These are phyloP conservation scores for Dinochytrium kinnereticum DNA, from an alignment of 371 early-diverging fungal genomes.

Conservation along the genomic window DNA sequence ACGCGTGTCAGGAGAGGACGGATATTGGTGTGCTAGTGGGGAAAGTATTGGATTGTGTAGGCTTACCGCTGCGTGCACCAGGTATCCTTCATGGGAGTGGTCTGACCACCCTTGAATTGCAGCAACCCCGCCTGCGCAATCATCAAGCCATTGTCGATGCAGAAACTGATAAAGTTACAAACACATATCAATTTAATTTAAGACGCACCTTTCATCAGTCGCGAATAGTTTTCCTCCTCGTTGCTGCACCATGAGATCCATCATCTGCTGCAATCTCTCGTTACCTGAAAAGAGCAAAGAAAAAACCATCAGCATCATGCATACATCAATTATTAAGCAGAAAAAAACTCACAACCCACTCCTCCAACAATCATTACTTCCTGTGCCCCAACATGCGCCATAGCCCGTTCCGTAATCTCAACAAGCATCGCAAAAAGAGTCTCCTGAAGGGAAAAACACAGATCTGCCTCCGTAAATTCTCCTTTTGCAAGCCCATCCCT, in stretches of 20 bases:
- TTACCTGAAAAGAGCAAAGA: conserved; percentile 60
- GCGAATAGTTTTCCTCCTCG: conserved; percentile 92
- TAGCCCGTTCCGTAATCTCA: conserved; percentile 99
- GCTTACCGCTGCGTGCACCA: conserved; percentile 89
- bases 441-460: conserved; percentile 99
- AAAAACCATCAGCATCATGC: neutral
- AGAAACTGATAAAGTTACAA: conserved; percentile 66
- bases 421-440: conserved; percentile 99
- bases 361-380: conserved; percentile 99
- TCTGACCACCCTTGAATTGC: conserved; percentile 50
- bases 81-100: conserved; percentile 81
- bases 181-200: neutral
- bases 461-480: conserved; percentile 65
- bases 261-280: conserved; percentile 97
- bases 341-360: conserved; percentile 86
- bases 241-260: conserved; percentile 93
- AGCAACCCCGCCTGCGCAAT: conserved; percentile 96
- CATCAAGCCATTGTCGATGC: conserved; percentile 99
- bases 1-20: neutral
- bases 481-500: conserved; percentile 56
- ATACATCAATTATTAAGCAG: neutral
- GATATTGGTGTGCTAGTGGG: neutral
- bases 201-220: conserved; percentile 89
- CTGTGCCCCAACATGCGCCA: conserved; percentile 94
- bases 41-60: neutral